Conservation (phyloP, 306 rosid species). For the Gastrolobium villosum region DNA sequence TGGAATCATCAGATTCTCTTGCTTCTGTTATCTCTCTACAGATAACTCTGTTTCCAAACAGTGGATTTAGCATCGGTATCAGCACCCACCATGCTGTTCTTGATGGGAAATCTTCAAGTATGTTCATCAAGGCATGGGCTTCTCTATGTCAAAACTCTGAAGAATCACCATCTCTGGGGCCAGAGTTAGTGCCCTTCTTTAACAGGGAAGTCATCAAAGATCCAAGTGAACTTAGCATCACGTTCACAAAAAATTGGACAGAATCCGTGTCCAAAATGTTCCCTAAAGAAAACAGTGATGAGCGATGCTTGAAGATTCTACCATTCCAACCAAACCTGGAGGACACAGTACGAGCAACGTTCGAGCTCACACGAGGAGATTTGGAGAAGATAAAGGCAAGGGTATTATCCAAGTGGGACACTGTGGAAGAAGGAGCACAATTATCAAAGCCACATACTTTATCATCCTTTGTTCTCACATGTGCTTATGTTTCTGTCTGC, state of each 20-base stretch:
- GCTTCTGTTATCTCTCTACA: conserved; percentile 60
- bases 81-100: conserved; percentile 58
- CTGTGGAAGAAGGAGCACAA: not conserved
- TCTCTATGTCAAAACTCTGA: conserved; percentile 30
- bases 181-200: conserved; percentile 51
- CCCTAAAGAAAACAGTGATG: not conserved
- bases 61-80: conserved; percentile 62
- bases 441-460: conserved; percentile 32
- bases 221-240: conserved; percentile 25
- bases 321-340: conserved; percentile 14
- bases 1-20: conserved; percentile 35
- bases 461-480: conserved; percentile 48
- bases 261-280: not conserved
- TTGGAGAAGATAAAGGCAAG: conserved; percentile 45
- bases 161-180: not conserved
- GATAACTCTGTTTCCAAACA: conserved; percentile 59
- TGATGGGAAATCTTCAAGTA: conserved; percentile 59
- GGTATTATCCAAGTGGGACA: conserved; percentile 43
- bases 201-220: conserved; percentile 53
- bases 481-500: conserved; percentile 48
- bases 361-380: conserved; percentile 47
- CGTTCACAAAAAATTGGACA: not conserved
- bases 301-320: conserved; percentile 40
- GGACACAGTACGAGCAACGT: conserved; percentile 49
- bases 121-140: conserved; percentile 72